Evolutionary conservation across 2,329 filamentous ascomycete species (phyloP), one percentile per base, ranked within the genome.

Genomic region (Diplodia corticola): DNA sequence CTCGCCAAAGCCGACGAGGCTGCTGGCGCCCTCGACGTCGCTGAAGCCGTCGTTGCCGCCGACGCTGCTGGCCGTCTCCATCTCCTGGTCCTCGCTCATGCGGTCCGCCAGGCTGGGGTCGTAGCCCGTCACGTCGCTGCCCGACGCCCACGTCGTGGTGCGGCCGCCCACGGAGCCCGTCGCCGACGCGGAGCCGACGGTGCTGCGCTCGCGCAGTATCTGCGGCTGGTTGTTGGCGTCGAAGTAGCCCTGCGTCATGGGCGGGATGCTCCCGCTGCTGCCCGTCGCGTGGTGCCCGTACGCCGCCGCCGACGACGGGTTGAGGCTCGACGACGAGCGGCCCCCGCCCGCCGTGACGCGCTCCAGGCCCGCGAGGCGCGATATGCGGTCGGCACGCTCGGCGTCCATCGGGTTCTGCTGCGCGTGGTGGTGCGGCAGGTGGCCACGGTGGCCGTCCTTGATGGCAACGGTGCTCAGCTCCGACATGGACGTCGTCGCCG

Each of bases 341-440:
- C 91, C 54, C 68, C 91, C 89, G 50, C 90, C 84, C n/a, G 92
- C 91, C 17, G 91, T 89, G 66, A 97, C 89, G 66, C 91, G 88
- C 77, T 96, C 93, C 44, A 97, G 86, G n/a, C 94, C 94, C 13
- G 93, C 91, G 24, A 97, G 88, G 60, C 94, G 93, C 50, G 93
- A 97, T 78, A 98, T 97, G 73, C 94, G 93, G 79, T 97, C 93
- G 69, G 92, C 93, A 71, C 93, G 92, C 78, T 97, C 93, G 69
- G 93, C 93, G 73, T 97, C 93, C 68, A 95, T 88, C 73, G 90
- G 94, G 70, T 86, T 90, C 64, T 87, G 86, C 40, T 44, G 40
- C 40, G 40, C 9, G 67, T 86, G 84, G 66, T 83, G 80, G 65
- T 88, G 85, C 30, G 88, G 86, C 30, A 89, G 84, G 75, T 93